These are phyloP conservation scores for Sorghum bicolor DNA, from an alignment of 176 grass and related monocot genomes.

Conservation along the genomic window DNA sequence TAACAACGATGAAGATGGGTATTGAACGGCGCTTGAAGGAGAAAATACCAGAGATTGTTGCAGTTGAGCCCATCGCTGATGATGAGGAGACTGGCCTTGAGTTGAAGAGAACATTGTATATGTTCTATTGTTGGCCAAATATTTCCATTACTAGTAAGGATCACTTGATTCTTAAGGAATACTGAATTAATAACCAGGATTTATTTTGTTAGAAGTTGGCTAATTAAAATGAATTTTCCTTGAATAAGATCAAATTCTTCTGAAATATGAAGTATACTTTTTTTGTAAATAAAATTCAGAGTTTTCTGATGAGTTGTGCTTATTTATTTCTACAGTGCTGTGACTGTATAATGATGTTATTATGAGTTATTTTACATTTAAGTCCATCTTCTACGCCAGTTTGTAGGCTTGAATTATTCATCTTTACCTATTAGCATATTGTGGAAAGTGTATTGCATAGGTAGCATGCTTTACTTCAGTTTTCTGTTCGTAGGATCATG, in stretches of 20 bases:
- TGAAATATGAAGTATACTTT: neutral
- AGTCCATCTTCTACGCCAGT: conserved; percentile 4
- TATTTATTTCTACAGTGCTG: neutral
- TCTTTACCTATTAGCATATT: neutral
- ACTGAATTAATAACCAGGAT: neutral
- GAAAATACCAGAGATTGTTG: conserved; percentile 94
- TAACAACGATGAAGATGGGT: conserved; percentile 93
- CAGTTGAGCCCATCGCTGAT: conserved; percentile 74
- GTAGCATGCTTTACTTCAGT: neutral
- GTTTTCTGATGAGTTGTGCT: neutral
- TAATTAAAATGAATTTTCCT: neutral
- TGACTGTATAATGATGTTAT: neutral
- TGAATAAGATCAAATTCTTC: neutral
- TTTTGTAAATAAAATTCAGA: neutral
- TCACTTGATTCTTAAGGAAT: neutral
- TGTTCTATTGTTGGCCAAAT: neutral
- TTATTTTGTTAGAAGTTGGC: conserved; percentile 1
- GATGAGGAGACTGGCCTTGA: conserved; percentile 92
- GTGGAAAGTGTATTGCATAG: neutral
- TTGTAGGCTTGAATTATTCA: neutral
- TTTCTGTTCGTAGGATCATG: neutral
- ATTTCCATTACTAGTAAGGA: neutral
- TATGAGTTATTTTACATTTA: conserved; percentile 13
- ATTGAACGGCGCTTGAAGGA: conserved; percentile 92
- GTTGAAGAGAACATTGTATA: conserved; percentile 80